Evolutionary conservation across 768 basidiomycete genomes (phyloP), one percentile per base, ranked within the genome.

Genomic region (Leccinum incarnatum): DNA sequence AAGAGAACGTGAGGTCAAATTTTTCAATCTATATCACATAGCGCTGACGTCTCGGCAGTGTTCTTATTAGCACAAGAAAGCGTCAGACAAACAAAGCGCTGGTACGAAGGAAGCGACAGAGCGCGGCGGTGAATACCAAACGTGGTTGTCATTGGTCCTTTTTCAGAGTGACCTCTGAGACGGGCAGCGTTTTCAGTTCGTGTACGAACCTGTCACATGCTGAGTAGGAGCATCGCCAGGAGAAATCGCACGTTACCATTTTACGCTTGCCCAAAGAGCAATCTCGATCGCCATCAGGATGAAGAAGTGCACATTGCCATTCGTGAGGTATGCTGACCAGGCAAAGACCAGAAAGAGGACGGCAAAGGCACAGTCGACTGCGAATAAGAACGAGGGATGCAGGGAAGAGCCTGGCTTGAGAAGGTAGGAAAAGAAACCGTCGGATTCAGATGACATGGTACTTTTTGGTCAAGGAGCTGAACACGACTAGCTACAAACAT

Each of bases 21-120:
- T 50, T 21, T 54, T 56, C 15, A 12, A 52, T 56, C 23, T n/a
- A 42, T 30, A 32, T 12, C 25, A 30, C 21, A 50, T 45, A 27
- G 49, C 30, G 36, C 57, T 64, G 63, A 62, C 63, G 45, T 23
- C 29, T 48, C 32, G 30, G 17, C 60, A 97, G 95, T 97, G 57
- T 97, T 96, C 72, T 76, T 83, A 11, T 75, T 93, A 61, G 93
- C 92, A 15, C 93, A 95, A 68, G 90, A 93, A 57, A 91, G 89
- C 60, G 82, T 85, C 48, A 86, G 83, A 68, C 76, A 79, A 62
- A 88, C 87, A 63, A 95, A 93, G 73, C 74, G 74, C 54, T 97
- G 95, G 95, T 88, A 93, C 73, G 93, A 95, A 65, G 83, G 83
- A 56, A 84, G 78, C 64, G 85, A 87, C 56, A 82, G 78, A 53